Evolutionary conservation across 1,284 basidiomycete species (phyloP).

Genomic region (Marasmius fiardii): DNA sequence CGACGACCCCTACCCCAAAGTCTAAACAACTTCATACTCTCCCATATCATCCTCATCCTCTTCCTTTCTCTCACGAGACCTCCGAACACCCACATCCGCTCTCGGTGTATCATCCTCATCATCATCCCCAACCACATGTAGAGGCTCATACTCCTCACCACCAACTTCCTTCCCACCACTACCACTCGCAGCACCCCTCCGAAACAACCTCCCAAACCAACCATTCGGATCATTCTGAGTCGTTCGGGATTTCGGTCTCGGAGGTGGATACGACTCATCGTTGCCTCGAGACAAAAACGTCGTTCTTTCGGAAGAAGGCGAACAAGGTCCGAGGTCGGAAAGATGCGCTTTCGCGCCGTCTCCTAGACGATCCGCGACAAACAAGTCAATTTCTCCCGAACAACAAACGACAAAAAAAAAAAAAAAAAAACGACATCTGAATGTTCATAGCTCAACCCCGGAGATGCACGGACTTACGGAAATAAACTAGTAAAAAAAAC

Average conservation of each 20-base stretch:
- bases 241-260: constrained; percentile 28
- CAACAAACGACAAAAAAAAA: no score
- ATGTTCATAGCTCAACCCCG: no score
- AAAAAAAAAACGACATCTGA: no score
- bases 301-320: constrained; percentile 8
- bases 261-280: constrained; percentile 19
- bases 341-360: not conserved
- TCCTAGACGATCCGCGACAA: no score
- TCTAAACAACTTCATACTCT: constrained; percentile 5
- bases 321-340: not conserved
- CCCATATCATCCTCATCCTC: constrained; percentile 10
- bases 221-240: constrained; percentile 24
- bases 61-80: constrained; percentile 3
- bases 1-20: no score
- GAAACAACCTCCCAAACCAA: constrained; percentile 51
- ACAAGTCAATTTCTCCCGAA: not conserved
- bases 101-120: constrained; percentile 6
- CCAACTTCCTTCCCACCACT: constrained; percentile 27
- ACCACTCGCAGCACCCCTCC: constrained; percentile 24
- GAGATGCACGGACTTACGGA: constrained; percentile 60
- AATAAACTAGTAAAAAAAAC: constrained; percentile 69
- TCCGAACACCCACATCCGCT: not conserved
- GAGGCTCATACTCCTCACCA: constrained; percentile 58
- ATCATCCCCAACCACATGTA: constrained; percentile 45
- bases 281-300: constrained; percentile 1